Base-by-base conservation (phyloP, 257 asterid species). In the Capsicum baccatum region DNA sequence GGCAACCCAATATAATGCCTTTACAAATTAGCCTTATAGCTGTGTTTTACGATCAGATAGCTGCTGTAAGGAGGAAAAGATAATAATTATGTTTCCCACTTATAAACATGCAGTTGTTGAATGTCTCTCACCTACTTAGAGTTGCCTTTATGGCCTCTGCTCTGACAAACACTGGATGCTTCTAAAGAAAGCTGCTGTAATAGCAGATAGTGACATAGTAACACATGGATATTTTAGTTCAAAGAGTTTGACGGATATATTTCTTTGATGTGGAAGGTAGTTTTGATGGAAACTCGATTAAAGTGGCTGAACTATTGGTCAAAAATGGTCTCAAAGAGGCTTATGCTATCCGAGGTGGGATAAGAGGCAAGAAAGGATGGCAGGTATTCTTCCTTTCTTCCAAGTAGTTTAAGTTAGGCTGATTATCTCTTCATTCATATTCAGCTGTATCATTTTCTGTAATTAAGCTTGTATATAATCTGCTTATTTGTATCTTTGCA, bases 321-420 rank as follows among this genome's bases (percentile, higher is more conserved):
- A 91, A 88, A 80, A 93, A 87, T 85, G 99, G 98, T 52, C 89
- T 93, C 39, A 96, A 93, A 89, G 98, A 93, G 93, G 98, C 99
- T 84, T 94, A 90, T 82, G 98, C 98, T 44, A 85, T 96, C 84
- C 91, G 94, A 47, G 99, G 99, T 91, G 99, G 99, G 69, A 84
- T 92, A 82, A 87, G 91, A 89, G 99, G 99, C 92, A 88, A 89
- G 79, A 93, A 94, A 33, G 99, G 99, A 83, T 95, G 99, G 99
- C 92, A 89, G 98, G 99, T 93, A 87, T 73, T 84, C 66, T 56
- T 62, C 59, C 52, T 74, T 7, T 67, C 10, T 66, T 62, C 79
- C 39, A 35, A 44, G 33, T 56, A 84, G 59, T 14, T 82, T 85
- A 69, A 16, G 67, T 44, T 33, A 26, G 9, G 62, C 42, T 13